Base-by-base conservation (phyloP, 768 basidiomycete species). In the Solioccasus polychromus region DNA sequence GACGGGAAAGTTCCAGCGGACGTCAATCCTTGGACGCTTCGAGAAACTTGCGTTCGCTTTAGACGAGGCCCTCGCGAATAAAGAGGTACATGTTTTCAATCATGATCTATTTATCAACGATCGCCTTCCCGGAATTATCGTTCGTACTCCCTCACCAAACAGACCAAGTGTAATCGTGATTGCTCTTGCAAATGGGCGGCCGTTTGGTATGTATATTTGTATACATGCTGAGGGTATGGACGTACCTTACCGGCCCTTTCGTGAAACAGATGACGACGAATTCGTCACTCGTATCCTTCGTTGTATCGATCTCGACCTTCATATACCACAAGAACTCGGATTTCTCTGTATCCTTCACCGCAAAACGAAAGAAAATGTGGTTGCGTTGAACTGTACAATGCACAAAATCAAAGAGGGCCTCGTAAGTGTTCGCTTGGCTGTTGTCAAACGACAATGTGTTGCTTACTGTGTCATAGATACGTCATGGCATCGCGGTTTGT, bases 121-220 rank as follows among this genome's bases (percentile, higher is more conserved):
- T 8, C 42, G n/a, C n/a, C n/a, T 31, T 7, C 41, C 20, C 1
- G 15, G 31, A 19, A 14, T 42, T 8, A 23, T 54, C 22, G 32
- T 61, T 20, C 43, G 25, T 17, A 23, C 29, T 3, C 14, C 32
- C 28, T 8, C n/a, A 6, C 44, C 49, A 6, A n/a, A 34, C 19
- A 29, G 30, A 22, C 44, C 44, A 3, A 20, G 48, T 11, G 40
- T 61, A 36, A 19, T 57, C 14, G 18, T 34, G 26, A 26, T 47
- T 8, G 39, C 42, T 3, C 24, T 37, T 20, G 8, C 28, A 2
- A 35, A 3, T 11, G 44, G 35, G n/a, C 20, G 6, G 9, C 35
- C 26, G 22, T 60, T 58, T 26, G 59, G 58, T 60, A 38, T 0
- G 55, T 41, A 19, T 8, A 15, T 8, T 7, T 36, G 24, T 35